These are phyloP conservation scores for Tillandsia leiboldiana DNA, from an alignment of 176 grass and related monocot species.

Conservation along the genomic window DNA sequence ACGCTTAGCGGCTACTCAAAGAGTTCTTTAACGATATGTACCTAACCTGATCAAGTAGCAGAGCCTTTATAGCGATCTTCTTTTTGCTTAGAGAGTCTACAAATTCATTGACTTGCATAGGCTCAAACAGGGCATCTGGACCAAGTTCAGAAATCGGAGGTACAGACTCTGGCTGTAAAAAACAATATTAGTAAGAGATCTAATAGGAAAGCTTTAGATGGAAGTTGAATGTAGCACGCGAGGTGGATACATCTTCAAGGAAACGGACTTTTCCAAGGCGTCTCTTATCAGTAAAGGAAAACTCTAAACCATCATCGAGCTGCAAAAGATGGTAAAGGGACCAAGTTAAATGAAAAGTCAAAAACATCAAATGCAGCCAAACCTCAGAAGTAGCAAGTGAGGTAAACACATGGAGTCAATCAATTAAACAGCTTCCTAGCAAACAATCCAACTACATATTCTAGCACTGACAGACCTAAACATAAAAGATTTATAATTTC, in stretches of 20 bases:
- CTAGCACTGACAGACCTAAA: not conserved
- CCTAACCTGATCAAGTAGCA: conserved; percentile 82
- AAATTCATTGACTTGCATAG: conserved; percentile 48
- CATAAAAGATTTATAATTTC: not conserved
- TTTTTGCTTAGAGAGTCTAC: conserved; percentile 41
- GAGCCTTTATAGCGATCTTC: conserved; percentile 80
- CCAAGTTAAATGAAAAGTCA: not conserved
- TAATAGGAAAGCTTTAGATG: not conserved
- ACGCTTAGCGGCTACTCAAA: not conserved
- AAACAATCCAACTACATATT: not conserved
- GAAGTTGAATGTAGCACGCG: not conserved
- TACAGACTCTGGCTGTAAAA: conserved; percentile 63
- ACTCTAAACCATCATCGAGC: conserved; percentile 91
- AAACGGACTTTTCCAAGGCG: conserved; percentile 84
- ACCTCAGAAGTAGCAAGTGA: not conserved
- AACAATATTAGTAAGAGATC: conserved; percentile 12
- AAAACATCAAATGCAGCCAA: not conserved
- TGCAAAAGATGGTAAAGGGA: conserved; percentile 23
- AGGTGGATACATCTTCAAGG: conserved; percentile 55
- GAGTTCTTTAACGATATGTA: not conserved
- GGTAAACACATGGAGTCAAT: not conserved
- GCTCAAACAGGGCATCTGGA: conserved; percentile 80
- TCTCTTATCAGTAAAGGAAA: conserved; percentile 96
- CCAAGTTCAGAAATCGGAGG: conserved; percentile 90
- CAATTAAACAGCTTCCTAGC: not conserved